Evolutionary conservation across 2,329 filamentous ascomycete genomes (phyloP), one percentile per base, ranked within the genome.

Genomic region (Thelonectria rubi): DNA sequence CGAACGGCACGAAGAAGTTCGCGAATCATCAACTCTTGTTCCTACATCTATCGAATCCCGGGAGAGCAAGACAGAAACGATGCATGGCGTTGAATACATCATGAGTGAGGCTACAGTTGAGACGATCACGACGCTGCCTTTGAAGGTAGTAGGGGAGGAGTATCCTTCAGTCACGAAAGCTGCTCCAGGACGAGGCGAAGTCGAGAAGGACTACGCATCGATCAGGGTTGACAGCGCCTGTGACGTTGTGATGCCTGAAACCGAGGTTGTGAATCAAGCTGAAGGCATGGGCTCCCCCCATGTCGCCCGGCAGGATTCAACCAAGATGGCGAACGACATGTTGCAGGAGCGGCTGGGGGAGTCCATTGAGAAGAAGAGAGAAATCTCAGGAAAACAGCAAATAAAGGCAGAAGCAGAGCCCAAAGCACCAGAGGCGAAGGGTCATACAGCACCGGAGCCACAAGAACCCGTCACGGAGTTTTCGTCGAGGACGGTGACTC

Each of bases 391-490:
- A 20, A 55, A 48, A 39, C 42, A 49, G 43, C 55, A 43, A 54
- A 43, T 32, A 45, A 62, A 60, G 50, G 43, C 59, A 59, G 60
- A 63, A 58, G 49, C 39, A 61, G 58, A 52, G 37, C 60, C 50
- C 47, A 60, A 59, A 43, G 50, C 57, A 57, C 51, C 59, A 59
- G 57, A 70, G 58, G 58, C 57, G 60, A 63, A 62, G 63, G 69
- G 69, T 62, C 68, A 39, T 45, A 71, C 69, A 70, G 69, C 42
- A 71, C 69, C 69, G 65, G 63, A 64, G 43, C 56, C 65, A 62
- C 55, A 63, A 37, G 56, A 65, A 67, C 63, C 37, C 48, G 58
- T 57, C 12, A 66, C 54, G 52, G 55, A 61, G 52, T 14, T 45
- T 47, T 63, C 60, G 15, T 63, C 60, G 24, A 60, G 57, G 42